Conservation (phyloP, 495 filamentous ascomycete genomes). For the Hyaloscypha bicolor region DNA sequence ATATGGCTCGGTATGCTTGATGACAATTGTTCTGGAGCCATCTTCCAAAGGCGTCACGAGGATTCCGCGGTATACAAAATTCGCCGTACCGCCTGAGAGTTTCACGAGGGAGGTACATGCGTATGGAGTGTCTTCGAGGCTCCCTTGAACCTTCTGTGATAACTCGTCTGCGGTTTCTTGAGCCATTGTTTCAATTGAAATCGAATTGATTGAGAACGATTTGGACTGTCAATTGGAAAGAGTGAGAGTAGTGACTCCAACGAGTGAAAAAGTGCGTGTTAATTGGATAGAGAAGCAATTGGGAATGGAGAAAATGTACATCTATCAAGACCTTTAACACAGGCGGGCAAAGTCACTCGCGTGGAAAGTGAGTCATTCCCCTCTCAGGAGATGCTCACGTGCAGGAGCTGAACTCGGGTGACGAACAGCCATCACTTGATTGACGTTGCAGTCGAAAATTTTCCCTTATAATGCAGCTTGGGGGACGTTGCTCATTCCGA, state of each 20-base stretch:
- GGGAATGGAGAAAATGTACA: background rate
- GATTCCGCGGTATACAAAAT: slow-evolving; percentile 61
- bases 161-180: slow-evolving; percentile 25
- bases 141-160: slow-evolving; percentile 39
- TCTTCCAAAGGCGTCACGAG: slow-evolving; percentile 41
- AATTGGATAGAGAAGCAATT: background rate
- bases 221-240: background rate
- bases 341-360: background rate
- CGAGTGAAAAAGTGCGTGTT: background rate
- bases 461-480: background rate
- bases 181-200: slow-evolving; percentile 3
- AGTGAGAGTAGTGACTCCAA: background rate
- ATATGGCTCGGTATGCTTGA: slow-evolving; percentile 59
- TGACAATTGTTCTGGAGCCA: slow-evolving; percentile 41
- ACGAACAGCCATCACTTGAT: background rate
- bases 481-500: background rate
- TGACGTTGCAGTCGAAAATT: background rate
- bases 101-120: slow-evolving; percentile 49
- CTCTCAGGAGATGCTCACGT: background rate
- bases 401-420: background rate
- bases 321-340: background rate
- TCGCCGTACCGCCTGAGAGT: slow-evolving; percentile 59
- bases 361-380: background rate
- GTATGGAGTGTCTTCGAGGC: slow-evolving; percentile 38
- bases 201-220: background rate